Evolutionary conservation across 2,329 filamentous ascomycete species (phyloP).

Genomic region (Emmonsiellopsis sp.): DNA sequence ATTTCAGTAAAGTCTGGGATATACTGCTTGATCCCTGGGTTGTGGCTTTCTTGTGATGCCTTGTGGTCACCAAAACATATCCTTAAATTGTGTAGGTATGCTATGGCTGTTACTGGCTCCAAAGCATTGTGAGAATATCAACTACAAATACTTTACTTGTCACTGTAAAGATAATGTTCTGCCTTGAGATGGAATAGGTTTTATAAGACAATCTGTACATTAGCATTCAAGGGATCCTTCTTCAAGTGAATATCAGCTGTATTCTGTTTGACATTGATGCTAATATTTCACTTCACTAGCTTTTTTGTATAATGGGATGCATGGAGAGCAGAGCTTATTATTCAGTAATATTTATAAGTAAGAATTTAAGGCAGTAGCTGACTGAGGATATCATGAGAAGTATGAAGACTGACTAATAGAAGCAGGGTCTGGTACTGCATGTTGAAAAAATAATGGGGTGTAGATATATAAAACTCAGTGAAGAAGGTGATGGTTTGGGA

Average conservation of each 20-base stretch:
- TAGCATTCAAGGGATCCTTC: neutral
- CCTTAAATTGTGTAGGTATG: neutral
- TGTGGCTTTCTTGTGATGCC: neutral
- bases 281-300: neutral
- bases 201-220: neutral
- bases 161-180: neutral
- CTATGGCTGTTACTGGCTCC: neutral
- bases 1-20: neutral
- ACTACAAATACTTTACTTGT: neutral
- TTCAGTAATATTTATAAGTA: conserved; percentile 1
- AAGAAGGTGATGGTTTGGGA: neutral
- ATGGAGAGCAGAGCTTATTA: conserved; percentile 2
- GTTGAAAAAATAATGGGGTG: neutral
- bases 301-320: neutral
- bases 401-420: neutral
- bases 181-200: neutral
- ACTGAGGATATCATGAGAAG: neutral
- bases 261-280: neutral
- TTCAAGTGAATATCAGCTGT: neutral
- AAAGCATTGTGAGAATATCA: neutral
- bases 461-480: neutral
- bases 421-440: neutral
- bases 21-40: neutral
- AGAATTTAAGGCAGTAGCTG: conserved; percentile 1
- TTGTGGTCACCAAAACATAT: conserved; percentile 1